Evolutionary conservation across 768 basidiomycete genomes (phyloP), one percentile per base, ranked within the genome.

Genomic region (Leccinum barrowsii): DNA sequence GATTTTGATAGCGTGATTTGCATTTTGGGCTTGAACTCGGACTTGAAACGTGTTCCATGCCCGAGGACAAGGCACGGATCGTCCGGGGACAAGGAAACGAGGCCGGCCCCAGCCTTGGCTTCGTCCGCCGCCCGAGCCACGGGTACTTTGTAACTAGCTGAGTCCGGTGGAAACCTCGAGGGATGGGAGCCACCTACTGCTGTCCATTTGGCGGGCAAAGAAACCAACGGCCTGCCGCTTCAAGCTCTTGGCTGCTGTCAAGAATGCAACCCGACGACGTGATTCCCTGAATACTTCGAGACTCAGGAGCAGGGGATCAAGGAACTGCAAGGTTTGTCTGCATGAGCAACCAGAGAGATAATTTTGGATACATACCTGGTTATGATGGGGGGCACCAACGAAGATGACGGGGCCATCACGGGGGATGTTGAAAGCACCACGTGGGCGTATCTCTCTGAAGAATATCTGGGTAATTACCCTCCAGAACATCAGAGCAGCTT

Each of bases 381-480:
- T 97, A 67, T 87, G 85, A 73, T 98, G 94, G 44, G 94, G 94
- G 10, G 92, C 95, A 46, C 83, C 93, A 51, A 93, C 93, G 72
- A 97, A 94, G 63, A 98, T 92, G 55, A 96, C 84, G 2, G 96
- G 91, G 0, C 94, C 96, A 58, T 91, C 83, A 57, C 81, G 81
- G 24, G 96, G 96, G 59, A 98, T 92, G 71, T 97, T 92, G 82
- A 90, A 98, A 34, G 94, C 90, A 52, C 96, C 92, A 73, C 96
- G 80, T 4, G 94, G 92, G 58, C 96, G 82, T 66, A 98, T 87
- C 76, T 98, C 96, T 64, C 96, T 80, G 78, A 98, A 98, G 81
- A 98, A 98, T 65, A 98, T 86, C 75, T 90, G 90, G 63, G 90
- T 92, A 57, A 96, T 82, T 2, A 82, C 77, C 57, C 89, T 77